These are phyloP conservation scores for Polytrichum formosum DNA, from an alignment of 225 moss, liverwort and hornwort genomes.

Conservation along the genomic window DNA sequence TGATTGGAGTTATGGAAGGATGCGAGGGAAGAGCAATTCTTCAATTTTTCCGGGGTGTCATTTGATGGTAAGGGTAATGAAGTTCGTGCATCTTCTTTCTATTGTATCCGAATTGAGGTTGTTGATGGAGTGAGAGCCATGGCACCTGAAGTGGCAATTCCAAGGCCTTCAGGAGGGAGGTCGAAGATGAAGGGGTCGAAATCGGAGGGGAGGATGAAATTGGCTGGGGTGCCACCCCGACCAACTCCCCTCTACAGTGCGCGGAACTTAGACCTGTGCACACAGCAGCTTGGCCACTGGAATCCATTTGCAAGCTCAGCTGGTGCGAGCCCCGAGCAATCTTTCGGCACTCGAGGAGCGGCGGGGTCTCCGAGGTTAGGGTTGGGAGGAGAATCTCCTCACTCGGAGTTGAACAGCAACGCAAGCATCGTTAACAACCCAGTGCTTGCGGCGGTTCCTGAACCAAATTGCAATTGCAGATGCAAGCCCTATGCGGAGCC, in stretches of 20 bases:
- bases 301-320: conserved; percentile 46
- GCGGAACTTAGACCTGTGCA: conserved; percentile 47
- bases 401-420: not conserved
- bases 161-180: conserved; percentile 29
- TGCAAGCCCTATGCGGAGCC: too few relatives aligned
- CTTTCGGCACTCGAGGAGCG: not conserved
- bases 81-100: too few relatives aligned
- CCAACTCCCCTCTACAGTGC: conserved; percentile 30
- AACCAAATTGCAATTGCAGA: not conserved
- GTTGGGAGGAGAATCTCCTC: conserved; percentile 1
- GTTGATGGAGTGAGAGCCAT: conserved; percentile 29
- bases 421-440: not conserved
- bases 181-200: conserved; percentile 35
- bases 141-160: conserved; percentile 29
- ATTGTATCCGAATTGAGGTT: too few relatives aligned
- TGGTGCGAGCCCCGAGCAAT: conserved; percentile 30
- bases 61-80: too few relatives aligned
- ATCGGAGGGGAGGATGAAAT: conserved; percentile 23
- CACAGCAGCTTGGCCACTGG: conserved; percentile 56
- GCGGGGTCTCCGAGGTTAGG: conserved; percentile 2
- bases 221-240: not conserved
- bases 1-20: too few relatives aligned
- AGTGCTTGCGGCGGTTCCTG: not conserved
- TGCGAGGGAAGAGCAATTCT: too few relatives aligned
- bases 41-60: too few relatives aligned